phyloP scores from a whole-genome alignment of 73 alveolate species.

The Paramecium sonneborni region DNA sequence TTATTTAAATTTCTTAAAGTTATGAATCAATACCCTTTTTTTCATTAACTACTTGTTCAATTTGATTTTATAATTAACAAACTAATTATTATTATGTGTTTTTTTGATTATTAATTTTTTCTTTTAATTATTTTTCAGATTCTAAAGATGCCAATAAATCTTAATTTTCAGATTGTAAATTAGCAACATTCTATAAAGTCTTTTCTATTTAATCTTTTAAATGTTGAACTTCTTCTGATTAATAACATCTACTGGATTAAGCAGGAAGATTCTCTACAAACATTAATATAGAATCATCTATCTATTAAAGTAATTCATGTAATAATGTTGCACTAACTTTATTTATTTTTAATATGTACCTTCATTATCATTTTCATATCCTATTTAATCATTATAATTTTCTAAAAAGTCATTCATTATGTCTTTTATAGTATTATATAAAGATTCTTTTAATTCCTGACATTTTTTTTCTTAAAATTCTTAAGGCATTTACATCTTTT shows the following conservation, averaged over 20 bases:
- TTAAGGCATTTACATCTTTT: not conserved
- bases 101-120: not conserved
- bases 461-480: constrained; percentile 25
- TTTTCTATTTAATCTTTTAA: not conserved
- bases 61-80: not conserved
- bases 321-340: not conserved
- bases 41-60: not conserved
- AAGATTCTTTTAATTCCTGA: constrained; percentile 13
- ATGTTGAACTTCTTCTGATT: not conserved
- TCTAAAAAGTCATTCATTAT: not conserved
- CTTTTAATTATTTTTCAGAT: not conserved
- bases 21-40: not conserved
- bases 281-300: not conserved
- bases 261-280: not conserved
- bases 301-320: not conserved
- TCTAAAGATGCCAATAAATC: not conserved
- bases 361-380: not conserved
- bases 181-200: not conserved
- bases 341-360: not conserved
- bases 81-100: not conserved
- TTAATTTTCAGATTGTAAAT: not conserved
- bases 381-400: not conserved
- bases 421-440: not conserved
- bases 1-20: not conserved
- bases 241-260: not conserved